These are phyloP conservation scores for Waltergamsia citrina DNA, from an alignment of 2,329 filamentous ascomycete genomes.

Conservation along the genomic window DNA sequence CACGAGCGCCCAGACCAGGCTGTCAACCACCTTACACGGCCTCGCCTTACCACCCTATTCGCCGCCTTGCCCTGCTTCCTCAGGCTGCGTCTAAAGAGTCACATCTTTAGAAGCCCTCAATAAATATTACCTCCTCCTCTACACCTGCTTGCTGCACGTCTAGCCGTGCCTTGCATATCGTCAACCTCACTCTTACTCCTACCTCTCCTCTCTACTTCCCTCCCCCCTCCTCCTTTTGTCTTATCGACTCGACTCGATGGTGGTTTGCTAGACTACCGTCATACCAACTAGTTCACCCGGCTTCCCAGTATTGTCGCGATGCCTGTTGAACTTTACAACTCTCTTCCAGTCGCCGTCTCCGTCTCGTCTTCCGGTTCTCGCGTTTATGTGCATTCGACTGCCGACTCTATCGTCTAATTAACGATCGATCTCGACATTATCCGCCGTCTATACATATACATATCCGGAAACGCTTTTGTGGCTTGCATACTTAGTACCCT, in stretches of 20 bases:
- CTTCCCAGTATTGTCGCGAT: slow-evolving; percentile 35
- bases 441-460: slow-evolving; percentile 29
- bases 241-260: slow-evolving; percentile 16
- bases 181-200: slow-evolving; percentile 1
- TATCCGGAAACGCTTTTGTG: slow-evolving; percentile 29
- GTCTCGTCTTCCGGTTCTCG: slow-evolving; percentile 51
- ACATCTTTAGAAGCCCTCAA: neutral
- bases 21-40: slow-evolving; percentile 1
- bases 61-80: slow-evolving; percentile 4
- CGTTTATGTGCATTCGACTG: slow-evolving; percentile 41
- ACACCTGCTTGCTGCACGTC: no score
- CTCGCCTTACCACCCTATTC: slow-evolving; percentile 1
- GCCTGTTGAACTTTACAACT: slow-evolving; percentile 42
- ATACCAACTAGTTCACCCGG: slow-evolving; percentile 3
- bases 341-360: slow-evolving; percentile 54
- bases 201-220: neutral
- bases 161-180: neutral
- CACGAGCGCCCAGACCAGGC: neutral
- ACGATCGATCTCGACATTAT: slow-evolving; percentile 12
- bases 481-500: slow-evolving; percentile 11
- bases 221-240: neutral
- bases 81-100: slow-evolving; percentile 3
- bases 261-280: slow-evolving; percentile 21
- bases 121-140: neutral
- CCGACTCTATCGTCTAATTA: slow-evolving; percentile 29